phyloP scores from a whole-genome alignment of 768 basidiomycete genomes.

The Tricholoma terreum region DNA sequence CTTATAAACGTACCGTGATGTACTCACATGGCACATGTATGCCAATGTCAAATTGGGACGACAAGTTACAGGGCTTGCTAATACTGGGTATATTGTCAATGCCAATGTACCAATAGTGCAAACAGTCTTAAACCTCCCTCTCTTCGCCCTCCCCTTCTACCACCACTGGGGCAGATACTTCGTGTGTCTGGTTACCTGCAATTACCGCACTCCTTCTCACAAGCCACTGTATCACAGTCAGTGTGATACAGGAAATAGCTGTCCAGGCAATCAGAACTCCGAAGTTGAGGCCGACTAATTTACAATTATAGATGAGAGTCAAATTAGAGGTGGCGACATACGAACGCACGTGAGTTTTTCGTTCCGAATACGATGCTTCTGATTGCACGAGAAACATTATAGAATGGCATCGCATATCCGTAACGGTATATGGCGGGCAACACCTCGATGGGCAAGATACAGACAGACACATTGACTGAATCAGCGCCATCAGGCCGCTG shows the following conservation, averaged over 20 bases:
- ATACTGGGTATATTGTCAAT: too few species aligned
- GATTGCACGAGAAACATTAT: conserved; percentile 48
- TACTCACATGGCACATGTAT: too few species aligned
- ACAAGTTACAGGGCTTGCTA: too few species aligned
- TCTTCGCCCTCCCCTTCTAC: too few species aligned
- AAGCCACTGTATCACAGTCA: conserved; percentile 22
- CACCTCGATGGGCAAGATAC: conserved; percentile 46
- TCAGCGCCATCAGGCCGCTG: not conserved
- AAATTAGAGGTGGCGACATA: too few species aligned
- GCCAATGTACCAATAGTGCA: too few species aligned
- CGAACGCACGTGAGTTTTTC: conserved; percentile 42
- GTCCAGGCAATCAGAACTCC: conserved; percentile 40
- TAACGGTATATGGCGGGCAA: conserved; percentile 47
- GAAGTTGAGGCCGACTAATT: conserved; percentile 49
- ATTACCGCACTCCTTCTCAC: conserved; percentile 9
- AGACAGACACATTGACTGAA: conserved; percentile 56
- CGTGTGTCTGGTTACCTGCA: not conserved
- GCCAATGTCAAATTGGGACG: too few species aligned
- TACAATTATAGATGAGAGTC: not conserved
- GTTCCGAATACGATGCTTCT: conserved; percentile 52
- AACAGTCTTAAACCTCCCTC: too few species aligned
- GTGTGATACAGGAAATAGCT: conserved; percentile 17
- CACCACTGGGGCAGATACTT: not conserved
- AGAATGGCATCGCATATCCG: conserved; percentile 56
- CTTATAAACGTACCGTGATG: too few species aligned